These are phyloP conservation scores for Pleomassaria siparia DNA, from an alignment of 2,329 filamentous ascomycete genomes.

Conservation along the genomic window DNA sequence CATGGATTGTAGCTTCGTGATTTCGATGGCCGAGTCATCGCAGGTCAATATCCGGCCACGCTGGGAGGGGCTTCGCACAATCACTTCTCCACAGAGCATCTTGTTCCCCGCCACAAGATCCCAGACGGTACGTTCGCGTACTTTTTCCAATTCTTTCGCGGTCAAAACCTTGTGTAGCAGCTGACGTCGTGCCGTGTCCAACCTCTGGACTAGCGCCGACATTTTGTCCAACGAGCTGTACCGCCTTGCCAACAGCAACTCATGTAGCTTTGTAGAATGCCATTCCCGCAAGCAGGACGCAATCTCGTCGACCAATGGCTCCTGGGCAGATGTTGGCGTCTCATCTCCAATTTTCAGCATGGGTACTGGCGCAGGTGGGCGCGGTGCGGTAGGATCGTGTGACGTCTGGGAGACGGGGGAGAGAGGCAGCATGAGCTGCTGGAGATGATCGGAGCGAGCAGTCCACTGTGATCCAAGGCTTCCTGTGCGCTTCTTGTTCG, in stretches of 20 bases:
- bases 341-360: conserved; percentile 98
- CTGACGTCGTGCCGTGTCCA: conserved; percentile 84
- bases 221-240: conserved; percentile 82
- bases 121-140: conserved; percentile 93
- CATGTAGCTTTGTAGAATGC: conserved; percentile 96
- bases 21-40: conserved; percentile 88
- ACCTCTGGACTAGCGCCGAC: conserved; percentile 74
- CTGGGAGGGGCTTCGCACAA: conserved; percentile 84
- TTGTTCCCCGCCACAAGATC: conserved; percentile 93
- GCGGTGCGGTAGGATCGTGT: conserved; percentile 68
- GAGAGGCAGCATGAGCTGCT: conserved; percentile 41
- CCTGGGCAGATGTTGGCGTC: conserved; percentile 82
- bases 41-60: conserved; percentile 84
- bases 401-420: conserved; percentile 42
- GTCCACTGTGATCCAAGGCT: conserved; percentile 43
- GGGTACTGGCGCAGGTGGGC: conserved; percentile 88
- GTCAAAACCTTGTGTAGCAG: conserved; percentile 94
- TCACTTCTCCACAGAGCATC: conserved; percentile 87
- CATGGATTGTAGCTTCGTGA: conserved; percentile 87
- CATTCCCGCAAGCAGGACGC: conserved; percentile 95
- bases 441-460: conserved; percentile 42
- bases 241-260: conserved; percentile 78
- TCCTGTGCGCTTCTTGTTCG: conserved; percentile 35
- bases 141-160: conserved; percentile 72
- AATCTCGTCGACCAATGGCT: conserved; percentile 95